phyloP scores from a whole-genome alignment of 805 yeast species.

The Hanseniaspora hatyaiensis region DNA sequence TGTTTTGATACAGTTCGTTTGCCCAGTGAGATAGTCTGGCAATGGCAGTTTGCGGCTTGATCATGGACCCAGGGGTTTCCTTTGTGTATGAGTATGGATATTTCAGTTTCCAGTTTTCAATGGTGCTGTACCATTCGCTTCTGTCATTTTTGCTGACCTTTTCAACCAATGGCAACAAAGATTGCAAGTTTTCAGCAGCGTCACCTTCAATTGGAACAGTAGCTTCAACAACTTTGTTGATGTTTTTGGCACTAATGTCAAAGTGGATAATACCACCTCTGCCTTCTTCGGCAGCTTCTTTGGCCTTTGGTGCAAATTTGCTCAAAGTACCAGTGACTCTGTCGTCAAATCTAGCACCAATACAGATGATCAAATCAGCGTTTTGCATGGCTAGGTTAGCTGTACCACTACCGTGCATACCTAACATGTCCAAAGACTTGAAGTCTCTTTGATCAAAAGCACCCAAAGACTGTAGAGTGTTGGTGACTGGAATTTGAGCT shows the following conservation, averaged over 20 bases:
- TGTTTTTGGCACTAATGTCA: conserved; percentile 92
- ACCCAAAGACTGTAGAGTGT: conserved; percentile 88
- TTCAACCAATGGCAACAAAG: conserved; percentile 59
- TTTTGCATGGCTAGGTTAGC: conserved; percentile 90
- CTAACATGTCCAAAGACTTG: conserved; percentile 88
- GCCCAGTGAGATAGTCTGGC: conserved; percentile 66
- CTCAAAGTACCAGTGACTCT: conserved; percentile 84
- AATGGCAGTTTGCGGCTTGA: conserved; percentile 89
- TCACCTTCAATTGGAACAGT: conserved; percentile 97
- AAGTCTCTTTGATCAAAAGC: conserved; percentile 86
- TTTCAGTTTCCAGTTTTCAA: conserved; percentile 70
- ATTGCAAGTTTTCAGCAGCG: conserved; percentile 63
- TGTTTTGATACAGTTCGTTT: conserved; percentile 33
- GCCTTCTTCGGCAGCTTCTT: conserved; percentile 71
- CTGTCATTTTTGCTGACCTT: conserved; percentile 45
- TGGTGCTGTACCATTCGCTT: conserved; percentile 64
- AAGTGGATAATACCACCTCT: conserved; percentile 96
- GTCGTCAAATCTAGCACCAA: conserved; percentile 97
- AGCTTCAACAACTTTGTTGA: conserved; percentile 92
- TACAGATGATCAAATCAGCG: conserved; percentile 84
- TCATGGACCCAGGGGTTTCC: conserved; percentile 68
- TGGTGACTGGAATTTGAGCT: conserved; percentile 91
- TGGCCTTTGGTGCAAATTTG: conserved; percentile 90
- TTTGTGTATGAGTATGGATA: conserved; percentile 74
- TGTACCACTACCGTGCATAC: conserved; percentile 95